Conservation (phyloP, 768 basidiomycete genomes). For the Erythrobasidium yunnanense region DNA sequence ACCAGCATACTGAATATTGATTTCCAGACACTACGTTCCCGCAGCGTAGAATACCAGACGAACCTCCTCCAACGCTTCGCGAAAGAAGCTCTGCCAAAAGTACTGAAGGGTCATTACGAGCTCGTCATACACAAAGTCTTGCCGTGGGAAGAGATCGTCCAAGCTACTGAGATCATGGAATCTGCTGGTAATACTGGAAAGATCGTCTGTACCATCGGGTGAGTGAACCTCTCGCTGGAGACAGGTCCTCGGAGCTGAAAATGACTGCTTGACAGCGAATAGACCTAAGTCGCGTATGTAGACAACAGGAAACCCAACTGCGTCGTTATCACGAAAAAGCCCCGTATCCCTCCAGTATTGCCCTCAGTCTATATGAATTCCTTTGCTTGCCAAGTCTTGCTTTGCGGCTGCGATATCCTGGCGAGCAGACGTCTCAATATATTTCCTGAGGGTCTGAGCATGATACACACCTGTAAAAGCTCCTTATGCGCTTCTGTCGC, state of each 20-base stretch:
- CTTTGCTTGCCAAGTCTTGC: background rate
- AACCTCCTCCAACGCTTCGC: slow-evolving; percentile 10
- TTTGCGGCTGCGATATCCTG: slow-evolving; percentile 24
- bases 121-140: slow-evolving; percentile 15
- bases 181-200: slow-evolving; percentile 2
- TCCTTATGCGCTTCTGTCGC: slow-evolving; percentile 13
- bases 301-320: too few species aligned
- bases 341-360: too few species aligned
- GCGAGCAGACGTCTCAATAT: too few species aligned
- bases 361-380: slow-evolving; percentile 16
- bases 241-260: too few species aligned
- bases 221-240: too few species aligned
- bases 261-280: too few species aligned
- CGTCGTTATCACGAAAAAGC: too few species aligned
- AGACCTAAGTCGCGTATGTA: too few species aligned
- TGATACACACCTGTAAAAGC: slow-evolving; percentile 2
- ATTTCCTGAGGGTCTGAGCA: too few species aligned
- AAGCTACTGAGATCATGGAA: slow-evolving; percentile 12
- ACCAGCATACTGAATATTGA: background rate
- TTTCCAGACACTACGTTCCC: slow-evolving; percentile 2
- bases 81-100: slow-evolving; percentile 13
- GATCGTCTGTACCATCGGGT: slow-evolving; percentile 20
- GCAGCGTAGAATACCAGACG: slow-evolving; percentile 4
- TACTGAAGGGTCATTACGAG: slow-evolving; percentile 17
- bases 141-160: slow-evolving; percentile 15